A percentile compares a stretch with the other conserved stretches of the same genome.
These are phyloP conservation scores for Candida xyloterini DNA, from an alignment of 805 yeast genomes.

Conservation along the genomic window DNA sequence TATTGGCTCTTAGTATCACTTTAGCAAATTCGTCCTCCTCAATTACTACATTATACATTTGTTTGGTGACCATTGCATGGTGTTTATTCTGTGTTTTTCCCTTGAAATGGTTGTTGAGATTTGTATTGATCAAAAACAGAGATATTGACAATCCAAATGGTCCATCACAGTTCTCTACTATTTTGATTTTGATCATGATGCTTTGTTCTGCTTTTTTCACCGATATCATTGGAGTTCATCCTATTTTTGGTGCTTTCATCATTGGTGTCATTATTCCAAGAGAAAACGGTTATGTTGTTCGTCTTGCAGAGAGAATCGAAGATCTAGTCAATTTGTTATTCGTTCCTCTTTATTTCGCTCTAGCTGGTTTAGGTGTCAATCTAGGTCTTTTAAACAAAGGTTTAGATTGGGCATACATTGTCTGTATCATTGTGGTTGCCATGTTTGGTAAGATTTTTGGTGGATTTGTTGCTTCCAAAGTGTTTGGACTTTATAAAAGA, in stretches of 20 bases:
- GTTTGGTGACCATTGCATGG: constrained; percentile 69
- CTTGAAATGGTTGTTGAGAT: constrained; percentile 46
- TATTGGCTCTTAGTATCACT: constrained; percentile 72
- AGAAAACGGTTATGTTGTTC: constrained; percentile 68
- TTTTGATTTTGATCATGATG: constrained; percentile 52
- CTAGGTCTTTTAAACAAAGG: constrained; percentile 63
- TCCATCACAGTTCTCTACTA: constrained; percentile 61
- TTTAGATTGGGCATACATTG: constrained; percentile 72
- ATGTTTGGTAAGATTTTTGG: constrained; percentile 65
- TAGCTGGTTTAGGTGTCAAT: constrained; percentile 72
- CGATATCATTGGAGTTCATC: constrained; percentile 81
- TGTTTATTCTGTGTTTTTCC: constrained; percentile 58
- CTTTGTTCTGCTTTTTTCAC: constrained; percentile 73
- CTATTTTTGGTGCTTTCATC: constrained; percentile 82
- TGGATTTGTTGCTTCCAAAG: constrained; percentile 61
- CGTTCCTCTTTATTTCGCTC: constrained; percentile 76
- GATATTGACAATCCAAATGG: constrained; percentile 52
- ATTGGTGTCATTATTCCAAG: constrained; percentile 75
- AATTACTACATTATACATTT: constrained; percentile 64
- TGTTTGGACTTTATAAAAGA: constrained; percentile 64
- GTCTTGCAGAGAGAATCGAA: constrained; percentile 70
- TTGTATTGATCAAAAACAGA: constrained; percentile 38
- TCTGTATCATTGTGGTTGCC: constrained; percentile 67
- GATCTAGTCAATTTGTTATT: constrained; percentile 69
- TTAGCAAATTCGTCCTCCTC: constrained; percentile 72